These are phyloP conservation scores for Aspergillus affinis DNA, from an alignment of 495 filamentous ascomycete species.

Conservation along the genomic window DNA sequence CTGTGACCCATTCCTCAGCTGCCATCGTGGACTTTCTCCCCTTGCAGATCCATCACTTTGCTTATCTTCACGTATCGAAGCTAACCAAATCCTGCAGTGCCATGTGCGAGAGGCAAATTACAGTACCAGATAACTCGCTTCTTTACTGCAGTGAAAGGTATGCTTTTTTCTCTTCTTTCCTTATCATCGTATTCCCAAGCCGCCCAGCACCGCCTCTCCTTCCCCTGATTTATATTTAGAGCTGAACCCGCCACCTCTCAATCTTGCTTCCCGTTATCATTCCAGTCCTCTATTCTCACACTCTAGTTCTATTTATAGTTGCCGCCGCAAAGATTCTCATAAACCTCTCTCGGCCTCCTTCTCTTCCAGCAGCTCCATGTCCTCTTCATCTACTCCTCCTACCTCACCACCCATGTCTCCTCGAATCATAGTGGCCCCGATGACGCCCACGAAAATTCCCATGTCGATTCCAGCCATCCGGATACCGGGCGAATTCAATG, in stretches of 20 bases:
- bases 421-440: conserved; percentile 43
- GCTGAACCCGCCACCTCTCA: neutral
- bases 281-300: conserved; percentile 12
- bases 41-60: conserved; percentile 21
- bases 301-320: conserved; percentile 30
- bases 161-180: conserved; percentile 16
- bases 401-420: conserved; percentile 39
- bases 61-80: conserved; percentile 15
- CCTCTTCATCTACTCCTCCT: conserved; percentile 29
- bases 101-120: conserved; percentile 67
- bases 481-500: conserved; percentile 43
- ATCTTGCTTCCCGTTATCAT: conserved; percentile 5
- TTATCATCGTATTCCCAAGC: conserved; percentile 9
- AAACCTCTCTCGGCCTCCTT: conserved; percentile 48
- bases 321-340: conserved; percentile 52
- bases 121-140: conserved; percentile 60
- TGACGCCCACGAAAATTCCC: conserved; percentile 40
- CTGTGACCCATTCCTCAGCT: no score
- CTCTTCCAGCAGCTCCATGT: conserved; percentile 29
- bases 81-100: conserved; percentile 45
- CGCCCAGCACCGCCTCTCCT: neutral
- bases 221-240: conserved; percentile 13
- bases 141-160: conserved; percentile 59
- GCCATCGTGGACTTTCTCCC: conserved; percentile 18
- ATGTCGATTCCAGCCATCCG: conserved; percentile 29